Evolutionary conservation across 176 grass and related monocot species (phyloP), one percentile per base, ranked within the genome.

Genomic region (Dactylis glomerata): DNA sequence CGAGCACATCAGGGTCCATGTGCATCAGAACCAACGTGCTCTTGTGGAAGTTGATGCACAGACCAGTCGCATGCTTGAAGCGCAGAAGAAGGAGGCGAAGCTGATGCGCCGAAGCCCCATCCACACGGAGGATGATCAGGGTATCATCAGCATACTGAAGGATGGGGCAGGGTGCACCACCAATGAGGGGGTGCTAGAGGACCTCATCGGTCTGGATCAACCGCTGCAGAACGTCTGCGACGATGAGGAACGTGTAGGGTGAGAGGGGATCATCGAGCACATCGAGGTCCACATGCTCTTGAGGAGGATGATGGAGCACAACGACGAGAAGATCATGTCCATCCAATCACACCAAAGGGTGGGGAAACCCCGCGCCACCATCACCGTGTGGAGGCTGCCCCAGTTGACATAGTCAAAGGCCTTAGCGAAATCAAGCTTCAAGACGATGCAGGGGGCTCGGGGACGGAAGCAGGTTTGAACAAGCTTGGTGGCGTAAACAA

Each of bases 91-190:
- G 9, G 1, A 6, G 1, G 1, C 23, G 38, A 1, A 70, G 22
- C 0, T 22, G 36, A 0, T 0, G 0, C 1, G 41, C 38, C 0
- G 5, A 36, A 0, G 8, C 3, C 0, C 13, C 8, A 0, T 13
- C 19, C 0, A 3, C 67, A 0, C 67, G 1, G 1, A 15, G 0
- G 3, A 70, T 1, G 1, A 70, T 22, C 0, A 70, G 20, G 0
- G 67, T 70, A 22, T 70, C 67, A 1, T 44, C 44, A 10, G 44
- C 44, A 3, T 46, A 46, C 10, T 46, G 44, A 13, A 46, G 44
- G 2, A 46, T 10, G 9, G 1, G 20, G 0, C 34, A 3, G 2
- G 37, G 41, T 2, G 9, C 0, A 0, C 20, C 37, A 1, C 5
- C 3, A 0, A 5, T 1, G 7, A 70, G 0, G 0, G 38, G 67